phyloP scores from a whole-genome alignment of 441 rosid genomes.

The Gossypium gossypioides region DNA sequence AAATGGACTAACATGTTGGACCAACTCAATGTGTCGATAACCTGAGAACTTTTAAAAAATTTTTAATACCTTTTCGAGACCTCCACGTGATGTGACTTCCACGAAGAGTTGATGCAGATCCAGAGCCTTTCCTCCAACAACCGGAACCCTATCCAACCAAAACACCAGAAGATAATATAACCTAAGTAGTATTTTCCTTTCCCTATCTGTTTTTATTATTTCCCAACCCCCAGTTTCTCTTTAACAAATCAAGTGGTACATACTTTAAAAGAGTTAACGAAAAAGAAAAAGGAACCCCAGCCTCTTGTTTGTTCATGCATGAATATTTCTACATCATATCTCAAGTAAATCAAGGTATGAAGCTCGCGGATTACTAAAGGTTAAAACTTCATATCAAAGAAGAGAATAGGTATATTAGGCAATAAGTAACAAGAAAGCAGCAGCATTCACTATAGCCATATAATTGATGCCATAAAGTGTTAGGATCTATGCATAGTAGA shows the following conservation, averaged over 20 bases:
- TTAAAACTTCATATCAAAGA: not conserved
- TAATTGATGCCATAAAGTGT: not conserved
- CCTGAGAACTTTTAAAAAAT: not conserved
- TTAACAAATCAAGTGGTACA: not conserved
- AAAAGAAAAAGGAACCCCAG: not conserved
- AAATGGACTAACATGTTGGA: not conserved
- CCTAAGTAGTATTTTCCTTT: not conserved
- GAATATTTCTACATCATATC: not conserved
- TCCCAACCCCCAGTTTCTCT: not conserved
- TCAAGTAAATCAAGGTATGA: not conserved
- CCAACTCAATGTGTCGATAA: not conserved
- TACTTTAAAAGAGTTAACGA: not conserved
- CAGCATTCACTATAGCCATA: not conserved
- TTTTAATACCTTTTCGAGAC: slow-evolving; percentile 58
- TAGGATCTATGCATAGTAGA: not conserved
- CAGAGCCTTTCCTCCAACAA: slow-evolving; percentile 68
- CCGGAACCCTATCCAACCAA: slow-evolving; percentile 50
- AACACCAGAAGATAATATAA: slow-evolving; percentile 9
- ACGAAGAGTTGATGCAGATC: slow-evolving; percentile 74
- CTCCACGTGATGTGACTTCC: slow-evolving; percentile 86
- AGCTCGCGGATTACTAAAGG: not conserved
- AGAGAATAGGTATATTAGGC: not conserved
- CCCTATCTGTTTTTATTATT: not conserved
- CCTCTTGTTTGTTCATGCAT: not conserved
- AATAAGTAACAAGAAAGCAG: not conserved